Evolutionary conservation across 2,329 filamentous ascomycete species (phyloP), one percentile per base, ranked within the genome.

Genomic region (Fusarium compactum): DNA sequence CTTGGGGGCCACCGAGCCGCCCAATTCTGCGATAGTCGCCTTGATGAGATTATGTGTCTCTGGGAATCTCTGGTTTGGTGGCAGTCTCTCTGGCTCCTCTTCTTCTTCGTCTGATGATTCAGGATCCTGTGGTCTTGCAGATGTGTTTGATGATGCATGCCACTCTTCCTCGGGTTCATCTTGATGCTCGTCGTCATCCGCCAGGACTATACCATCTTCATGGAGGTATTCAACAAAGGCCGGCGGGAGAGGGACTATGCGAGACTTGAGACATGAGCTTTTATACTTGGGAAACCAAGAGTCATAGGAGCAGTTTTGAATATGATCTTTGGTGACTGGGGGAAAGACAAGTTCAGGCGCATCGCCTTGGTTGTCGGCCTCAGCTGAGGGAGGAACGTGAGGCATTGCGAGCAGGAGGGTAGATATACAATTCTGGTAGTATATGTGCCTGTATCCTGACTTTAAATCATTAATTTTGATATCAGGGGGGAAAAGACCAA

Each of bases 251-350:
- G 92, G 90, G 54, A 99, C 91, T 43, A 97, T 90, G 30, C 92
- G 89, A 4, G 95, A 94, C 83, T 95, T 96, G 45, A 97, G 92
- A 34, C 94, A 94, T 50, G 93, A 87, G 10, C 89, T 84, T 64
- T 93, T 91, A 78, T 97, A 97, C 86, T 88, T 91, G 50, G 92
- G 89, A 76, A 97, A 93, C 96, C 96, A 99, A 65, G 87, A 89
- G 78, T 97, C 92, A 80, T 97, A 98, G 44, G 96, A 97, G 82
- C 95, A 99, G 81, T 98, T 92, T 58, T 97, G 84, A 66, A 99
- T 97, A 77, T 99, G 95, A 48, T 91, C 89, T 77, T 91, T 92
- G 32, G 90, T 94, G 61, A 97, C 88, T 2, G 94, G 93, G 22
- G 94, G 92, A 77, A 99, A 98, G 22, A 88, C 89, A 20, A 93